These are phyloP conservation scores for Stramenopiles sp. DNA, from an alignment of 352 stramenopile species.

Conservation along the genomic window DNA sequence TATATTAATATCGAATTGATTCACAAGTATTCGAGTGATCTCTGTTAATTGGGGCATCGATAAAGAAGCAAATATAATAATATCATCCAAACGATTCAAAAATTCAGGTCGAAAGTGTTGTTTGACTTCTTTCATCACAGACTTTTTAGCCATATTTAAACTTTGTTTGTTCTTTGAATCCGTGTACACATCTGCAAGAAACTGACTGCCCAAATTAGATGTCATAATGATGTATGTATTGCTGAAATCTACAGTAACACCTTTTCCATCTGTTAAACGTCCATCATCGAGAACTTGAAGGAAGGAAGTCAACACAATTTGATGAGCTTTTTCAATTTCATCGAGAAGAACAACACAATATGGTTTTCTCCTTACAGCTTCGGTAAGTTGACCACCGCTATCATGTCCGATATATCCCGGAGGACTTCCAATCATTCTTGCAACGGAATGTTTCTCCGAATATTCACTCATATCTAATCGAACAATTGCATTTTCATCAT, in stretches of 20 bases:
- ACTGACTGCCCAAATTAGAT: slow-evolving; percentile 18
- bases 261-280: slow-evolving; percentile 72
- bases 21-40: background rate
- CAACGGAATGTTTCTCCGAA: slow-evolving; percentile 74
- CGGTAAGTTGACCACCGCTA: slow-evolving; percentile 68
- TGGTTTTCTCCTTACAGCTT: slow-evolving; percentile 52
- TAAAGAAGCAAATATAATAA: slow-evolving; percentile 78
- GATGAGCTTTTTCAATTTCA: slow-evolving; percentile 12
- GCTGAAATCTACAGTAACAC: slow-evolving; percentile 72
- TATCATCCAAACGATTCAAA: slow-evolving; percentile 73
- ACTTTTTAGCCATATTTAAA: slow-evolving; percentile 14
- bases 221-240: slow-evolving; percentile 92
- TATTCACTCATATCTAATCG: slow-evolving; percentile 91
- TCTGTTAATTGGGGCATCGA: slow-evolving; percentile 32
- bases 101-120: slow-evolving; percentile 63
- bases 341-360: slow-evolving; percentile 29
- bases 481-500: slow-evolving; percentile 67
- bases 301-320: slow-evolving; percentile 69
- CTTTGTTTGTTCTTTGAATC: background rate
- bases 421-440: slow-evolving; percentile 53
- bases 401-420: slow-evolving; percentile 79
- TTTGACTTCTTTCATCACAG: slow-evolving; percentile 43
- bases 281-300: slow-evolving; percentile 81
- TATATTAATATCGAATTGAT: background rate
- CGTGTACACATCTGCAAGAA: background rate